phyloP scores from a whole-genome alignment of 2,329 filamentous ascomycete species.

The Chaetomium strumarium region DNA sequence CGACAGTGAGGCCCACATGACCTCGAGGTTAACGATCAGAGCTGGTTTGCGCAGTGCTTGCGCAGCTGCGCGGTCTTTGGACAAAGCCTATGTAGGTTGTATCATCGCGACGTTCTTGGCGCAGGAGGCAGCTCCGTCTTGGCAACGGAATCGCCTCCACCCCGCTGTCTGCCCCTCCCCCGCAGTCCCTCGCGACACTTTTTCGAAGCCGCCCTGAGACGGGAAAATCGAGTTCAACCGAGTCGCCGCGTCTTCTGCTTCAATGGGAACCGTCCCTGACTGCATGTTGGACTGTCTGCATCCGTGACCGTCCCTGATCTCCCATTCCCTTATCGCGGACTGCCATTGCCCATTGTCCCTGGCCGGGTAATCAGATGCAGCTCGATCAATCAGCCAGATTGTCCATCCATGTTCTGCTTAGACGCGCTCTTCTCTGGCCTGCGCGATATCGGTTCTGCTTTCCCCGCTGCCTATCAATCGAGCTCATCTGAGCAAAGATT shows the following conservation, averaged over 20 bases:
- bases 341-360: constrained; percentile 11
- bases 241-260: too few species aligned
- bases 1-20: not conserved
- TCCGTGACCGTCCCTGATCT: not conserved
- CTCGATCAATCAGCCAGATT: not conserved
- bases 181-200: too few species aligned
- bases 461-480: not conserved
- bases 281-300: not conserved
- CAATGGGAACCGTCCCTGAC: not conserved
- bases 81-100: constrained; percentile 1
- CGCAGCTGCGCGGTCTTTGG: constrained; percentile 16
- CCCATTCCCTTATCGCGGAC: not conserved
- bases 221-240: constrained; percentile 4
- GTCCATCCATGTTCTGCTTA: not conserved
- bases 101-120: not conserved
- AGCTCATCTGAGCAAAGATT: constrained; percentile 10
- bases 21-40: not conserved
- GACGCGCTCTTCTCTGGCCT: not conserved
- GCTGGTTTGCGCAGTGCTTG: constrained; percentile 15
- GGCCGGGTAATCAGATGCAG: not conserved
- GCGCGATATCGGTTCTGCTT: not conserved
- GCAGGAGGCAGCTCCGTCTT: not conserved
- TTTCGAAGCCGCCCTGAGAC: not conserved
- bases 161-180: constrained; percentile 4
- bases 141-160: not conserved